A percentile compares a stretch with the other conserved stretches of the same genome.
phyloP scores from a whole-genome alignment of 1,139 yeast genomes.

The Geotrichum klebahnii region DNA sequence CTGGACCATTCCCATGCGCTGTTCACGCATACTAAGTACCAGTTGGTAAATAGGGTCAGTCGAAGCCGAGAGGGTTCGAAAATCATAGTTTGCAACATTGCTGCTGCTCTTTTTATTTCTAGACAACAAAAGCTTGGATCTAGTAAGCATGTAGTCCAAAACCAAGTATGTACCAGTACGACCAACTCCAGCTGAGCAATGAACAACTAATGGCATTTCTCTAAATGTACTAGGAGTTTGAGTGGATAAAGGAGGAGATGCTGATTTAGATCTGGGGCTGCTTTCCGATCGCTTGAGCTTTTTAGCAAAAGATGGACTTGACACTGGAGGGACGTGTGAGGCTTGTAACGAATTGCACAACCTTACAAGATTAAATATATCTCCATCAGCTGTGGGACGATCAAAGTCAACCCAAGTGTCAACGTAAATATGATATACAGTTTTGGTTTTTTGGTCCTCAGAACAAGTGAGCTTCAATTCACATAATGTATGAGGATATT shows the following conservation, averaged over 20 bases:
- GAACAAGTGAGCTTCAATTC: slow-evolving; percentile 8
- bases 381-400: slow-evolving; percentile 25
- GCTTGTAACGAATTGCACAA: slow-evolving; percentile 31
- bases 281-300: background rate
- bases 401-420: slow-evolving; percentile 45
- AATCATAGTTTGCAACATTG: background rate
- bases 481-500: slow-evolving; percentile 12
- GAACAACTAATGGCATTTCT: slow-evolving; percentile 47
- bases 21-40: slow-evolving; percentile 48
- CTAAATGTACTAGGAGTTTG: background rate
- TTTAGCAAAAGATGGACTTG: background rate
- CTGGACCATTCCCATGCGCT: slow-evolving; percentile 67
- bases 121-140: slow-evolving; percentile 14
- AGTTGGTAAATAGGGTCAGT: slow-evolving; percentile 37
- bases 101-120: slow-evolving; percentile 1
- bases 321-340: background rate
- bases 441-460: slow-evolving; percentile 7
- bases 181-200: slow-evolving; percentile 85
- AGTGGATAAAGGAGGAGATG: no score
- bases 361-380: slow-evolving; percentile 41
- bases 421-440: slow-evolving; percentile 52
- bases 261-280: background rate
- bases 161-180: slow-evolving; percentile 77
- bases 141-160: slow-evolving; percentile 50
- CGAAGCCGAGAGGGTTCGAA: background rate